Conservation (phyloP, 352 stramenopile genomes). For the Globisporangium paroecandrum region DNA sequence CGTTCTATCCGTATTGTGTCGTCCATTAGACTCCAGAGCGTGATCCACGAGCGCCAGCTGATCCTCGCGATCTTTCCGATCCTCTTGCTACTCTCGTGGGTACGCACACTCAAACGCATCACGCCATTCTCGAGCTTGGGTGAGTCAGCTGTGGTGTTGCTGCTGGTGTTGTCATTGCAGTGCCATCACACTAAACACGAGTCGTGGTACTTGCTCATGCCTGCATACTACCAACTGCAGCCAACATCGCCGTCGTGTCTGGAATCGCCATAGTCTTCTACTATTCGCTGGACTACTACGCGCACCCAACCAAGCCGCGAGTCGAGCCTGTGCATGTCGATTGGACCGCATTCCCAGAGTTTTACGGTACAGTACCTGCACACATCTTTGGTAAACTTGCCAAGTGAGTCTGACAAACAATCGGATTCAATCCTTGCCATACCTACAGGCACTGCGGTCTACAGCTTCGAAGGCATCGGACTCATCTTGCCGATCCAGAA, state of each 20-base stretch:
- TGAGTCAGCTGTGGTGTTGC: conserved; percentile 16
- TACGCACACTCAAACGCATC: conserved; percentile 68
- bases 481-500: conserved; percentile 79
- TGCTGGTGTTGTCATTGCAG: background rate
- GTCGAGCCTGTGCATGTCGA: conserved; percentile 19
- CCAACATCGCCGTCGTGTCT: conserved; percentile 56
- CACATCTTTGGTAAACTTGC: background rate
- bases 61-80: conserved; percentile 75
- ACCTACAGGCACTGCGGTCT: conserved; percentile 59
- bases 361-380: conserved; percentile 40
- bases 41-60: conserved; percentile 68
- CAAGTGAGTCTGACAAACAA: background rate
- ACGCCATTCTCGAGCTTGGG: conserved; percentile 71
- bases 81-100: conserved; percentile 70
- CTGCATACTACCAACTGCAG: conserved; percentile 19
- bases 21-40: conserved; percentile 38
- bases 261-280: conserved; percentile 83
- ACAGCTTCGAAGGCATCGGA: conserved; percentile 80
- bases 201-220: background rate
- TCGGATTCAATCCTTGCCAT: background rate
- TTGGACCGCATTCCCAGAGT: conserved; percentile 52
- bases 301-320: conserved; percentile 29
- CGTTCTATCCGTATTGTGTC: background rate
- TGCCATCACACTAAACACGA: background rate
- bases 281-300: conserved; percentile 66